A percentile compares a stretch with the other conserved stretches of the same genome.
Conservation (phyloP, 192 early-diverging fungal species). For the Linnemannia elongata region DNA sequence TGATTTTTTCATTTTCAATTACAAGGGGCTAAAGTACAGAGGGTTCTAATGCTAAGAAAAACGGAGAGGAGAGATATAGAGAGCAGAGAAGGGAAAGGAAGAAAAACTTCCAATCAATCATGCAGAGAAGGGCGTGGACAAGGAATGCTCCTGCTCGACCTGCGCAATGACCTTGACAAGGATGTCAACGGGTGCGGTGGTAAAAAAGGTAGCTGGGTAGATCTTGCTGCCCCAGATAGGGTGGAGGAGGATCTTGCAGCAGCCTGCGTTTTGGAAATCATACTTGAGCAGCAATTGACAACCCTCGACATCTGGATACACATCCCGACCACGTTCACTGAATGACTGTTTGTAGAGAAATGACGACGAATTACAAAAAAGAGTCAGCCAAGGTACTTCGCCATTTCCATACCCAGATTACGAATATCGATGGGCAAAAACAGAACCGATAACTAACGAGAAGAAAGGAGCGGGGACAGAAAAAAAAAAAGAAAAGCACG, state of each 20-base stretch:
- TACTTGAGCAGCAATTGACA: slow-evolving; percentile 83
- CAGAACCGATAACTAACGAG: neutral
- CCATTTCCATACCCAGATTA: neutral
- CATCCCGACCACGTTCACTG: slow-evolving; percentile 76
- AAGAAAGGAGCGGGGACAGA: neutral
- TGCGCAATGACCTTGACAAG: slow-evolving; percentile 37
- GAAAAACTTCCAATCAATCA: neutral
- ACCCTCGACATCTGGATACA: slow-evolving; percentile 94
- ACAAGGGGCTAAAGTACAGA: neutral
- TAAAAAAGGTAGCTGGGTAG: slow-evolving; percentile 92
- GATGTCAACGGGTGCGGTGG: slow-evolving; percentile 75
- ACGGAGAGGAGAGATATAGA: neutral
- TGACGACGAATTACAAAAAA: neutral
- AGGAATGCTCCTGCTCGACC: slow-evolving; percentile 23
- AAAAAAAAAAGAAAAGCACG: neutral
- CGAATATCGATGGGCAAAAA: neutral
- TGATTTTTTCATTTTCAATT: neutral
- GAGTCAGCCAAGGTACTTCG: slow-evolving; percentile 11
- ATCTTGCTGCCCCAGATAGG: slow-evolving; percentile 91
- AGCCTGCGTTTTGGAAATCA: slow-evolving; percentile 81
- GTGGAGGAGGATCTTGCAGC: slow-evolving; percentile 87
- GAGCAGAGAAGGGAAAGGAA: neutral
- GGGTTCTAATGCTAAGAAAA: neutral
- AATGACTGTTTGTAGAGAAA: slow-evolving; percentile 59
- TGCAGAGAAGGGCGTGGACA: neutral